Percentiles rank a stretch among this genome's conserved stretches.
Evolutionary conservation across 805 yeast species (phyloP).

Genomic region (Pichia californica): DNA sequence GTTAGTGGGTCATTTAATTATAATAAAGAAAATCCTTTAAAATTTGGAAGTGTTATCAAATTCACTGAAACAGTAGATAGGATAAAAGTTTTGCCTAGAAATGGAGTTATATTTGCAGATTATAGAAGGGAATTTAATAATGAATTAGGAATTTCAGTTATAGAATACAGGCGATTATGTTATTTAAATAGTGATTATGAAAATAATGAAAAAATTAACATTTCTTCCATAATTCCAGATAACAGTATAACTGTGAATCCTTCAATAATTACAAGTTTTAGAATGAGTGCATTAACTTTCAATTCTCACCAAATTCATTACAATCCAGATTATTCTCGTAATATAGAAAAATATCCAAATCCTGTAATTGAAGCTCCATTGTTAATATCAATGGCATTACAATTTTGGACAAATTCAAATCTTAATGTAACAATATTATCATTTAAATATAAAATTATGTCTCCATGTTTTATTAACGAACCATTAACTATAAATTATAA

Average conservation of each 20-base stretch:
- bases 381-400: conserved; percentile 51
- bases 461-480: conserved; percentile 43
- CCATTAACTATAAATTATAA: conserved; percentile 23
- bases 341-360: conserved; percentile 52
- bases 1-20: conserved; percentile 57
- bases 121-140: conserved; percentile 43
- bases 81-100: conserved; percentile 30
- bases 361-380: conserved; percentile 80
- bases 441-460: conserved; percentile 43
- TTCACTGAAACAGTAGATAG: conserved; percentile 50
- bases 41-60: conserved; percentile 31
- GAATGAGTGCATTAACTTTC: conserved; percentile 71
- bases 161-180: conserved; percentile 55
- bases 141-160: conserved; percentile 20
- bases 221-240: conserved; percentile 15
- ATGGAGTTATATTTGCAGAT: conserved; percentile 42
- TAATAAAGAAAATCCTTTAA: conserved; percentile 25
- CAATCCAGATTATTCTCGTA: conserved; percentile 46
- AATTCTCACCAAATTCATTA: conserved; percentile 84
- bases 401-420: conserved; percentile 31
- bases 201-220: background rate
- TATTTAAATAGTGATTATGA: conserved; percentile 44
- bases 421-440: conserved; percentile 16
- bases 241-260: conserved; percentile 29
- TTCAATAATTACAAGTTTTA: conserved; percentile 39